A percentile compares a stretch with the other conserved stretches of the same genome.
These are phyloP conservation scores for Alternaria arbusti DNA, from an alignment of 2,329 filamentous ascomycete genomes.

Conservation along the genomic window DNA sequence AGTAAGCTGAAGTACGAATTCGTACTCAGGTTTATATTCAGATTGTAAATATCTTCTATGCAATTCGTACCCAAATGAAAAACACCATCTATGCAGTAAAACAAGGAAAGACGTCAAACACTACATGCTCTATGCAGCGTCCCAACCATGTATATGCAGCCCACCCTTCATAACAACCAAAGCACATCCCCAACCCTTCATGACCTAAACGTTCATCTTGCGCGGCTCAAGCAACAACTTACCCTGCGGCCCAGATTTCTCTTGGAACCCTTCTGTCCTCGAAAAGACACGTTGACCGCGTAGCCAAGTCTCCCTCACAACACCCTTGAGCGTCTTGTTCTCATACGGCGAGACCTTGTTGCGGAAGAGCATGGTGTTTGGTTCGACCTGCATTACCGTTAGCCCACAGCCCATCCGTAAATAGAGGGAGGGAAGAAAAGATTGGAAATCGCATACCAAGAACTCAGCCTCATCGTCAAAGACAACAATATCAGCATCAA, in stretches of 20 bases:
- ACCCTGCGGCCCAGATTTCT: conserved; percentile 61
- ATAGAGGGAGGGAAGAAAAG: not conserved
- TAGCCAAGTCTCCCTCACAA: conserved; percentile 86
- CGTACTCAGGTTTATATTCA: not conserved
- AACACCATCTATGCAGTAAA: conserved; percentile 8
- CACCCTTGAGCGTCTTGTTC: conserved; percentile 75
- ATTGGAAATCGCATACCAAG: conserved; percentile 59
- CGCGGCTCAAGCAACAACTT: conserved; percentile 60
- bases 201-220: conserved; percentile 22
- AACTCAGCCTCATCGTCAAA: conserved; percentile 87
- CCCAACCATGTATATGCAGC: not conserved
- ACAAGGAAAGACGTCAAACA: not conserved
- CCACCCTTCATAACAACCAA: not conserved
- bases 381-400: conserved; percentile 46
- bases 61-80: not conserved
- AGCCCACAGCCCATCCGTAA: not conserved
- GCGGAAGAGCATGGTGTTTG: conserved; percentile 89
- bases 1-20: not conserved
- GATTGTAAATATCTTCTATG: not conserved
- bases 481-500: conserved; percentile 89
- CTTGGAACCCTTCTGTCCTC: conserved; percentile 67
- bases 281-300: conserved; percentile 77
- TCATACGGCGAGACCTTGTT: conserved; percentile 94
- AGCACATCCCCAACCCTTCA: not conserved
- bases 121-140: not conserved